Evolutionary conservation across 805 yeast genomes (phyloP).

Genomic region (Candida germanica): DNA sequence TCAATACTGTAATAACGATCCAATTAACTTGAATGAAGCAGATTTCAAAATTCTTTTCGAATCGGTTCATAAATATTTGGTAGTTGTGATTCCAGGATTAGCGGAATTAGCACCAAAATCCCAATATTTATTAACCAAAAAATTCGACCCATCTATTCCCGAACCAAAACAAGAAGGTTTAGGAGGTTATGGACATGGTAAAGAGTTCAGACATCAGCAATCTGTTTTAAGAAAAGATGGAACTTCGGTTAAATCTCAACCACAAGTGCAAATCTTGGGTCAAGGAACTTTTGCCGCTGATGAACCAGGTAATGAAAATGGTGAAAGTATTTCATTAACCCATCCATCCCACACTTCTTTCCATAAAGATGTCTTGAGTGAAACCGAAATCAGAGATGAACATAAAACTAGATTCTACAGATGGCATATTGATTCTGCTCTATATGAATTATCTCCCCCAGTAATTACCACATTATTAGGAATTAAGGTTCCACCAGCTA

Average conservation of each 20-base stretch:
- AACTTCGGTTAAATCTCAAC: conserved; percentile 71
- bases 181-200: conserved; percentile 81
- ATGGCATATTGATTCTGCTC: conserved; percentile 93
- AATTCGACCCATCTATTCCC: conserved; percentile 69
- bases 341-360: conserved; percentile 84
- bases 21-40: conserved; percentile 58
- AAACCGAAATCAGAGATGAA: conserved; percentile 56
- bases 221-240: conserved; percentile 80
- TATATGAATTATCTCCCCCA: conserved; percentile 84
- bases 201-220: conserved; percentile 51
- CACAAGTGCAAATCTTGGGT: conserved; percentile 89
- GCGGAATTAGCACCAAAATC: conserved; percentile 66
- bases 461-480: conserved; percentile 82
- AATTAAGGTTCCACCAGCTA: conserved; percentile 68
- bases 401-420: conserved; percentile 80
- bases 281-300: conserved; percentile 65
- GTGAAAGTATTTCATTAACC: conserved; percentile 58
- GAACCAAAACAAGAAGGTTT: conserved; percentile 34
- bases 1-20: conserved; percentile 62
- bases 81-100: conserved; percentile 72
- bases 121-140: conserved; percentile 71
- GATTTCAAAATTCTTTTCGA: conserved; percentile 62
- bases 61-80: conserved; percentile 67
- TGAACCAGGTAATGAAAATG: conserved; percentile 57
- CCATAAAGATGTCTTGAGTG: conserved; percentile 64